Evolutionary conservation across 139 green algal genomes (phyloP).

Genomic region (Raphidocelis subcapitata): DNA sequence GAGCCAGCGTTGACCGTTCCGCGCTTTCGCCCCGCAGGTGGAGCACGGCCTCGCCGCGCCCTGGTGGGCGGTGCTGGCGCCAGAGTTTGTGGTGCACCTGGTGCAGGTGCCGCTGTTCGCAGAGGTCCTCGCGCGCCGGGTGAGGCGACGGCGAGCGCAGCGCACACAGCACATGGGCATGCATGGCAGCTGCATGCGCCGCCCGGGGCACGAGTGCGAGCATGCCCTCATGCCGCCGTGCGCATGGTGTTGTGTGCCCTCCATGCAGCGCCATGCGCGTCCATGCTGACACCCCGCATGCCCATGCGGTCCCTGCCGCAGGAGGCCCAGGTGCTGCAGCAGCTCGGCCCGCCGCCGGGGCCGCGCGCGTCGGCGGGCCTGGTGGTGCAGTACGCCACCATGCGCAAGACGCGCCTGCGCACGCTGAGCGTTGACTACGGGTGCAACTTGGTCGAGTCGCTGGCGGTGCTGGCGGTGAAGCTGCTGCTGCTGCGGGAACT

Average conservation of each 20-base stretch:
- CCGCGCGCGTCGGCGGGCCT: conserved; percentile 17
- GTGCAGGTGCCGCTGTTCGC: background rate
- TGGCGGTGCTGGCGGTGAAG: conserved; percentile 26
- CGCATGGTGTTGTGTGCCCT: no score
- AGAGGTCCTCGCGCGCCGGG: background rate
- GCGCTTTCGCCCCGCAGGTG: background rate
- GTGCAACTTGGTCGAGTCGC: conserved; percentile 14
- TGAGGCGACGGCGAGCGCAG: no score
- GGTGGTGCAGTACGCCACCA: conserved; percentile 30
- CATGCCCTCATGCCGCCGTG: no score
- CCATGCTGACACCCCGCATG: no score
- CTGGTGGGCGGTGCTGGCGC: background rate
- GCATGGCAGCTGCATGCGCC: no score
- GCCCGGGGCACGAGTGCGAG: no score
- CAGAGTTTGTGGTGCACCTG: background rate
- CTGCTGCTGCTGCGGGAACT: background rate
- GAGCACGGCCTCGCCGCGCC: background rate
- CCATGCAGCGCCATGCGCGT: no score
- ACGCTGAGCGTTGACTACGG: conserved; percentile 26
- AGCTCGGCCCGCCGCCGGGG: conserved; percentile 31
- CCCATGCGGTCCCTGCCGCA: conserved; percentile 1
- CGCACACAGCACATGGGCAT: no score
- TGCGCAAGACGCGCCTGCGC: conserved; percentile 3
- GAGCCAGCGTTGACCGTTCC: no score
- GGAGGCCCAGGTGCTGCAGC: conserved; percentile 27